Conservation (phyloP, 73 alveolate species). For the Durusdinium trenchii region DNA sequence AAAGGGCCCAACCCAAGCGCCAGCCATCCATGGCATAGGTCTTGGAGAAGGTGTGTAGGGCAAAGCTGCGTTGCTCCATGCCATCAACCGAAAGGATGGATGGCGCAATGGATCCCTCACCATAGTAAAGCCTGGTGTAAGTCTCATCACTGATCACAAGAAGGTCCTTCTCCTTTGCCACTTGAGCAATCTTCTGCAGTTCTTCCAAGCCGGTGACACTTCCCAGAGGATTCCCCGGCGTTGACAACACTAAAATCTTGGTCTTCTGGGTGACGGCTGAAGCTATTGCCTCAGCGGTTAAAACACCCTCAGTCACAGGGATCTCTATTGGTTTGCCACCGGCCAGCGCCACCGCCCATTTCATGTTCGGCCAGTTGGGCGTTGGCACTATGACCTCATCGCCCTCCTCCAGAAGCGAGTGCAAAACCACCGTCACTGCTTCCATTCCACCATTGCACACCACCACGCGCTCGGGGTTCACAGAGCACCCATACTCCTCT, state of each 20-base stretch:
- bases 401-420: conserved; percentile 66
- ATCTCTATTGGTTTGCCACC: conserved; percentile 78
- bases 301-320: conserved; percentile 37
- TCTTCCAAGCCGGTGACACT: conserved; percentile 57
- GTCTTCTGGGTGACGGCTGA: conserved; percentile 69
- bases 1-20: conserved; percentile 91
- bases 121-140: conserved; percentile 84
- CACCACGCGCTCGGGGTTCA: conserved; percentile 69
- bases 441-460: conserved; percentile 90
- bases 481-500: conserved; percentile 46
- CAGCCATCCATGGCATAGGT: conserved; percentile 94
- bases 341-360: conserved; percentile 92
- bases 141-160: conserved; percentile 82
- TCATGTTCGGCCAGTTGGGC: conserved; percentile 94
- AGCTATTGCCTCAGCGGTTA: conserved; percentile 65
- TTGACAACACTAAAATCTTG: conserved; percentile 59
- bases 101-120: conserved; percentile 19
- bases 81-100: conserved; percentile 44
- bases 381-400: conserved; percentile 80
- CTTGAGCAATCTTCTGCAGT: conserved; percentile 61
- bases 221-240: conserved; percentile 84
- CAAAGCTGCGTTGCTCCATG: conserved; percentile 78
- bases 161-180: conserved; percentile 59
- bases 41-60: conserved; percentile 68
- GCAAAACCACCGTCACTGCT: conserved; percentile 67